phyloP scores from a whole-genome alignment of 345 rosid species.

The Eucalyptus curtisii region DNA sequence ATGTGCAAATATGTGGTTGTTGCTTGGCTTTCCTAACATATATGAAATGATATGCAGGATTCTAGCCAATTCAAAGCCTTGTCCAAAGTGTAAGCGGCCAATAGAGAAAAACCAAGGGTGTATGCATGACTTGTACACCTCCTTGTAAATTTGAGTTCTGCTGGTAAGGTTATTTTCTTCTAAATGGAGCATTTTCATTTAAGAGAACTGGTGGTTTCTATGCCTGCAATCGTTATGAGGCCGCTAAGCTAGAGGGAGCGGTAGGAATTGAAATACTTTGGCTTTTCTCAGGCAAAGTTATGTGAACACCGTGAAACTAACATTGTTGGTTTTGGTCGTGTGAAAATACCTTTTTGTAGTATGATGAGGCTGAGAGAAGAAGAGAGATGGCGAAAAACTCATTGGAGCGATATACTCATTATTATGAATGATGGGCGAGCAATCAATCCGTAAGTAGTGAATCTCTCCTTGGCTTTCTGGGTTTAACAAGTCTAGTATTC shows the following conservation, averaged over 20 bases:
- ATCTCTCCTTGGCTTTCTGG: not conserved
- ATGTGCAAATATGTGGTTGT: not conserved
- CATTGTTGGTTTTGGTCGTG: not conserved
- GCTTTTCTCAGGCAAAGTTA: not conserved
- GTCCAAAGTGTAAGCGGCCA: conserved; percentile 98
- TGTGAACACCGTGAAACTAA: not conserved
- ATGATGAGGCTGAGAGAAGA: conserved; percentile 88
- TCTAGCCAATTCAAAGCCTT: conserved; percentile 97
- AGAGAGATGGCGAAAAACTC: conserved; percentile 97
- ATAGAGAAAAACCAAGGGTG: conserved; percentile 99
- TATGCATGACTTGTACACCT: conserved; percentile 98
- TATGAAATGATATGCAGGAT: conserved; percentile 41
- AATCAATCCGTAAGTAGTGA: conserved; percentile 63
- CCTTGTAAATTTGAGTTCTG: conserved; percentile 99
- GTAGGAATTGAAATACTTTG: conserved; percentile 16
- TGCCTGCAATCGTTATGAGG: conserved; percentile 80
- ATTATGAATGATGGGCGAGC: conserved; percentile 98
- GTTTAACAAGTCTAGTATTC: not conserved
- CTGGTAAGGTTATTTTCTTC: conserved; percentile 39
- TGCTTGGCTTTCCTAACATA: not conserved
- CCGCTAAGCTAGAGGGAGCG: conserved; percentile 89
- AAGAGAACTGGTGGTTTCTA: conserved; percentile 87
- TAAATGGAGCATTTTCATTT: not conserved
- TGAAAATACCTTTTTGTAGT: conserved; percentile 21
- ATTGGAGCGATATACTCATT: conserved; percentile 89